phyloP scores from a whole-genome alignment of 108 stramenopile species.

The Skeletonema grethae region DNA sequence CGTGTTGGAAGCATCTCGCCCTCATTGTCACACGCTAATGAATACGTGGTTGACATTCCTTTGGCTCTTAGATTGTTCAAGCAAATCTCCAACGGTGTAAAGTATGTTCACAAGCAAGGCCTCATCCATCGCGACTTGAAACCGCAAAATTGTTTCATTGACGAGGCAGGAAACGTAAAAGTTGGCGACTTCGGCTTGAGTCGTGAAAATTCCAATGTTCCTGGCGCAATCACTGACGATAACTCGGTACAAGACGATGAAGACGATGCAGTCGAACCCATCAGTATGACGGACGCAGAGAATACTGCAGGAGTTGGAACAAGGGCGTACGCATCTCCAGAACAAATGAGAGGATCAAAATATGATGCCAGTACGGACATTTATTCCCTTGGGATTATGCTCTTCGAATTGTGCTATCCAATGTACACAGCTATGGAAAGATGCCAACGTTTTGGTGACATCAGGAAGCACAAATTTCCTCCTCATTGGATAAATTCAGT shows the following conservation, averaged over 20 bases:
- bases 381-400: conserved; percentile 91
- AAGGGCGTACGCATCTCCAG: conserved; percentile 90
- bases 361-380: conserved; percentile 95
- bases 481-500: conserved; percentile 57
- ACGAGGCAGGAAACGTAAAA: conserved; percentile 75
- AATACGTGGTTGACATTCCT: conserved; percentile 67
- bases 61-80: conserved; percentile 77
- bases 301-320: conserved; percentile 95
- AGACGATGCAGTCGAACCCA: not conserved
- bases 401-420: conserved; percentile 94
- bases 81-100: conserved; percentile 76
- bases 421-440: conserved; percentile 90
- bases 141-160: conserved; percentile 87
- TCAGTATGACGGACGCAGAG: conserved; percentile 28
- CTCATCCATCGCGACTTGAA: conserved; percentile 93
- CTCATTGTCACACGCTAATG: not conserved
- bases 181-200: conserved; percentile 89
- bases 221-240: conserved; percentile 29
- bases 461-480: conserved; percentile 57
- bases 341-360: conserved; percentile 89
- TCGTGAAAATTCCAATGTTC: conserved; percentile 58
- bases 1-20: conserved; percentile 48
- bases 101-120: conserved; percentile 83
- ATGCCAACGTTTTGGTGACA: conserved; percentile 37
- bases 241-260: conserved; percentile 15